Evolutionary conservation across 306 rosid species (phyloP).

Genomic region (Luffa acutangula): DNA sequence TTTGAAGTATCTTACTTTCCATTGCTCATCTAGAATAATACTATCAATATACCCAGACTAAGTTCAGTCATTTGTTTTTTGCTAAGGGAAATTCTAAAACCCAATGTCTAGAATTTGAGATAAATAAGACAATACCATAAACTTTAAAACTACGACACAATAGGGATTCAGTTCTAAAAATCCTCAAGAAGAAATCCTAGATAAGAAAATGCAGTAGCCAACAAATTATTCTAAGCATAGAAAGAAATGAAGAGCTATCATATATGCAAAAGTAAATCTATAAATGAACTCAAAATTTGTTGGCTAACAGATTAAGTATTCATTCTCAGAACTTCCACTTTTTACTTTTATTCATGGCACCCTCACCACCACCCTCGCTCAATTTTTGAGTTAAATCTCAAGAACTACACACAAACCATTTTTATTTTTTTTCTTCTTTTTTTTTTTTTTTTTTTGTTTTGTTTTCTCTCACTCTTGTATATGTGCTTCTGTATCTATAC

Average conservation of each 20-base stretch:
- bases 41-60: conserved; percentile 55
- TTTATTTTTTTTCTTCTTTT: too few relatives aligned
- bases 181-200: neutral
- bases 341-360: too few relatives aligned
- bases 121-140: neutral
- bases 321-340: too few relatives aligned
- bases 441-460: too few relatives aligned
- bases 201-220: neutral
- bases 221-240: neutral
- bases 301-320: too few relatives aligned
- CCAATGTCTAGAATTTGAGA: neutral
- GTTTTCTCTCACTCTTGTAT: conserved; percentile 18
- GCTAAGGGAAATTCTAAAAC: conserved; percentile 3
- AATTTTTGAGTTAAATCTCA: too few relatives aligned
- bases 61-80: conserved; percentile 44
- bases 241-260: neutral
- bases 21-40: conserved; percentile 63
- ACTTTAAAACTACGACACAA: neutral
- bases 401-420: too few relatives aligned
- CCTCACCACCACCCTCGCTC: too few relatives aligned
- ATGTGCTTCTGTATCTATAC: conserved; percentile 60
- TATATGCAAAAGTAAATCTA: neutral
- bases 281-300: neutral
- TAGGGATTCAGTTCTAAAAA: neutral
- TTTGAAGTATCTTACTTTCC: neutral